A percentile compares a stretch with the other conserved stretches of the same genome.
These are phyloP conservation scores for Elongisporangium anandrum DNA, from an alignment of 352 stramenopile genomes.

Conservation along the genomic window DNA sequence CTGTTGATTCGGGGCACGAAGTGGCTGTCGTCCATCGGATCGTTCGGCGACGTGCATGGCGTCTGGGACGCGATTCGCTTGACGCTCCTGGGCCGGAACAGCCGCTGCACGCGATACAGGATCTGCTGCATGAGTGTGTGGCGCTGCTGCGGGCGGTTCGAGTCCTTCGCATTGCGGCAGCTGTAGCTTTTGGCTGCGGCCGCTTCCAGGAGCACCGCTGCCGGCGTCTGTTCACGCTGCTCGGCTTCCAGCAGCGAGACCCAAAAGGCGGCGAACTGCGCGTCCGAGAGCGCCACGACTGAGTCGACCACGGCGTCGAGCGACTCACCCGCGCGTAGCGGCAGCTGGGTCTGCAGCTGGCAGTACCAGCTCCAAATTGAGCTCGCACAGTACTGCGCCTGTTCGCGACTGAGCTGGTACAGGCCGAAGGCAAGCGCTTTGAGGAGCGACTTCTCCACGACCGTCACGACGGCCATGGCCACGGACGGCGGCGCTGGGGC, in stretches of 20 bases:
- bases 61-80: conserved; percentile 43
- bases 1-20: conserved; percentile 11
- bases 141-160: conserved; percentile 9
- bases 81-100: conserved; percentile 23
- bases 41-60: conserved; percentile 61
- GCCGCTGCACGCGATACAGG: conserved; percentile 34
- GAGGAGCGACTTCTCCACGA: conserved; percentile 57
- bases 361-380: conserved; percentile 62
- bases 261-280: conserved; percentile 64
- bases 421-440: conserved; percentile 64
- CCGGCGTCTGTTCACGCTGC: background rate
- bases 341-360: conserved; percentile 54
- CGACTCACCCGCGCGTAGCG: conserved; percentile 38
- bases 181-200: background rate
- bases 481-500: conserved; percentile 7
- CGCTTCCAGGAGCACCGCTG: background rate
- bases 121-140: conserved; percentile 45
- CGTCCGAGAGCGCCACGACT: conserved; percentile 57
- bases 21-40: conserved; percentile 24
- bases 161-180: background rate
- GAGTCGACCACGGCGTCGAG: conserved; percentile 48
- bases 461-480: conserved; percentile 42
- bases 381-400: conserved; percentile 51
- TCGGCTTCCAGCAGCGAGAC: conserved; percentile 52
- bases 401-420: conserved; percentile 50